These are phyloP conservation scores for Paraleonurus japonicus DNA, from an alignment of 257 asterid genomes.

Conservation along the genomic window DNA sequence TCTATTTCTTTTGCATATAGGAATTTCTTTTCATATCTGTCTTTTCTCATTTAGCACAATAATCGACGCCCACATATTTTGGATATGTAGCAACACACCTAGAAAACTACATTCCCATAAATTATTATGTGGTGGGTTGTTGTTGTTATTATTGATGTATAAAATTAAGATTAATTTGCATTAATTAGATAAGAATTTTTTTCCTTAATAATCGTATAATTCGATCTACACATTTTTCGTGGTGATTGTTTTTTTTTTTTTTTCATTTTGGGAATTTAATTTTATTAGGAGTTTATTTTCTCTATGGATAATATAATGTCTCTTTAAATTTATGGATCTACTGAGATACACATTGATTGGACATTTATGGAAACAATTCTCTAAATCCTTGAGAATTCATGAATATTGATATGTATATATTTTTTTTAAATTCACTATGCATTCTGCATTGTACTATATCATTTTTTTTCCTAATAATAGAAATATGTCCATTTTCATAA, in stretches of 20 bases:
- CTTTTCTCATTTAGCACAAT: constrained; percentile 38
- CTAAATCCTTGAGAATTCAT: not conserved
- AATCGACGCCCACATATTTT: constrained; percentile 29
- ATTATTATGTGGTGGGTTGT: constrained; percentile 18
- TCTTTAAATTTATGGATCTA: too few species aligned
- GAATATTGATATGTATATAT: too few species aligned
- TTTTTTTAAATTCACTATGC: too few species aligned
- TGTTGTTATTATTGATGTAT: constrained; percentile 4
- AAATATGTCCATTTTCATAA: too few species aligned
- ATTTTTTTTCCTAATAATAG: too few species aligned
- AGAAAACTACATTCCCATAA: constrained; percentile 22
- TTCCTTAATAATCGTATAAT: not conserved
- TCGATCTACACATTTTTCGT: not conserved
- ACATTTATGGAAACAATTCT: not conserved
- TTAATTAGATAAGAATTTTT: too few species aligned
- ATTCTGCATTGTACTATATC: too few species aligned
- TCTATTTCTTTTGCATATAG: constrained; percentile 37
- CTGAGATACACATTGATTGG: not conserved
- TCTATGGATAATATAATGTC: too few species aligned
- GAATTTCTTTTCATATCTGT: constrained; percentile 48
- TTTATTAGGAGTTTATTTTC: too few species aligned
- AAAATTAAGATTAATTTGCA: not conserved
- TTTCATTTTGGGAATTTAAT: not conserved
- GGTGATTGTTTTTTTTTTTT: not conserved
- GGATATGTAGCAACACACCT: constrained; percentile 25